Evolutionary conservation across 1,284 basidiomycete species (phyloP), one percentile per base, ranked within the genome.

Genomic region (Lignosus rhinocerotis): DNA sequence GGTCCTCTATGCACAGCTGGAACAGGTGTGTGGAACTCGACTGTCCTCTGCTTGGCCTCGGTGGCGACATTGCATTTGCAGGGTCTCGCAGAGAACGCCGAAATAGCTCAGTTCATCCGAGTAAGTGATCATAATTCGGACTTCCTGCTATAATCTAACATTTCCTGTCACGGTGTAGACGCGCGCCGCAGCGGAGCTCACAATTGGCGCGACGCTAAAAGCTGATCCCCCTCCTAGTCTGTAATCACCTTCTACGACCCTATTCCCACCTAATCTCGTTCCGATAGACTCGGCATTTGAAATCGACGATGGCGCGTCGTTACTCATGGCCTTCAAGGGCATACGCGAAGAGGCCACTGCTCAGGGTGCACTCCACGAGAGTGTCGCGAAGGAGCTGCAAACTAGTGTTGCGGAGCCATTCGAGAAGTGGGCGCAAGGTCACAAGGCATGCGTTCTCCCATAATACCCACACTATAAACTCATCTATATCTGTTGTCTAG

Each of bases 81-180:
- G 89, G 89, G 90, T 39, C 76, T 84, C 25, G 79, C 80, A 17
- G 93, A 96, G 77, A 89, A 94, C 75, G 82, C 87, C 60, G 90
- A 95, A 71, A 84, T 95, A 44, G 77, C 90, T 53, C 78, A 83
- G 21, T 95, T 95, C 75, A 88, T 96, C 57, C 80, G 86, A 72
- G 93, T 93, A 70, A 60, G 84, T 72, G 47, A 30, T 41, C 10
- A 12, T n/a, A 11, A 12, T 30, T 49, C 19, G 42, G 31, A 19
- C 14, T 34, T 31, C 19, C 14, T 51, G 39, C 48, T 34, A 41
- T 43, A 41, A 47, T 31, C 41, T 61, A 52, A 56, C 41, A 44
- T 55, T 21, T 19, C 9, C 32, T n/a, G 17, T 19, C 51, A 31
- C n/a, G n/a, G n/a, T 54, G 11, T 62, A 92, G 89, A 81, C 86